These are phyloP conservation scores for Coemansia sp. DNA, from an alignment of 192 early-diverging fungal genomes.

Conservation along the genomic window DNA sequence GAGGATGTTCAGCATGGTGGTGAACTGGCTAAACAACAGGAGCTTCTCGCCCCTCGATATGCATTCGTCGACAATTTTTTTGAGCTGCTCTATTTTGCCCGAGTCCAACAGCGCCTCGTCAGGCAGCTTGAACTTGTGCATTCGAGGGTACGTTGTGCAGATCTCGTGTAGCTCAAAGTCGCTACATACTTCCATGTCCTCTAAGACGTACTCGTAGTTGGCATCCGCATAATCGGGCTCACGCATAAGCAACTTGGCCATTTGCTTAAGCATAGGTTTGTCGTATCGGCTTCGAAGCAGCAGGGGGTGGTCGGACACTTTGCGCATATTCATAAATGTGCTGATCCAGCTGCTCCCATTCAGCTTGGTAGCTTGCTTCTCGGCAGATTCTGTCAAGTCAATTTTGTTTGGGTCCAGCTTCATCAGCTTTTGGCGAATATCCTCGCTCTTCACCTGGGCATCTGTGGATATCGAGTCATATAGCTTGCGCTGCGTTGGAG, in stretches of 20 bases:
- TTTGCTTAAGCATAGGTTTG: slow-evolving; percentile 55
- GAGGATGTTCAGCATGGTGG: slow-evolving; percentile 75
- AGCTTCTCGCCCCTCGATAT: slow-evolving; percentile 44
- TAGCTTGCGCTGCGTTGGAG: slow-evolving; percentile 49
- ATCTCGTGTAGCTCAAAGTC: slow-evolving; percentile 82
- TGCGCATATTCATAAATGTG: slow-evolving; percentile 78
- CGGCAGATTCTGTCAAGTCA: slow-evolving; percentile 3
- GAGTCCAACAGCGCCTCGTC: slow-evolving; percentile 66
- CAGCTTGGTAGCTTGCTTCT: slow-evolving; percentile 8
- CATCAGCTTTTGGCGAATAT: slow-evolving; percentile 16
- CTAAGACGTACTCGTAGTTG: slow-evolving; percentile 67
- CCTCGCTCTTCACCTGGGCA: slow-evolving; percentile 3
- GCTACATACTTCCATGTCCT: slow-evolving; percentile 84
- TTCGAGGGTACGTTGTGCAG: slow-evolving; percentile 45
- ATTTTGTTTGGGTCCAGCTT: slow-evolving; percentile 21
- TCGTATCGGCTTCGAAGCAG: slow-evolving; percentile 67
- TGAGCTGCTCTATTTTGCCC: slow-evolving; percentile 69
- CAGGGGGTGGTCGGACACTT: slow-evolving; percentile 82
- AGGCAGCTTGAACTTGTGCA: slow-evolving; percentile 52
- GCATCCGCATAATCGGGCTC: slow-evolving; percentile 77
- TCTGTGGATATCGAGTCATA: slow-evolving; percentile 56
- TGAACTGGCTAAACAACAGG: slow-evolving; percentile 85
- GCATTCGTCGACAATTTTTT: slow-evolving; percentile 56
- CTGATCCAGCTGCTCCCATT: slow-evolving; percentile 48
- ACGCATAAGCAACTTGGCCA: slow-evolving; percentile 66